Base-by-base conservation (phyloP, 352 stramenopile species). In the Globisporangium paddicum region DNA sequence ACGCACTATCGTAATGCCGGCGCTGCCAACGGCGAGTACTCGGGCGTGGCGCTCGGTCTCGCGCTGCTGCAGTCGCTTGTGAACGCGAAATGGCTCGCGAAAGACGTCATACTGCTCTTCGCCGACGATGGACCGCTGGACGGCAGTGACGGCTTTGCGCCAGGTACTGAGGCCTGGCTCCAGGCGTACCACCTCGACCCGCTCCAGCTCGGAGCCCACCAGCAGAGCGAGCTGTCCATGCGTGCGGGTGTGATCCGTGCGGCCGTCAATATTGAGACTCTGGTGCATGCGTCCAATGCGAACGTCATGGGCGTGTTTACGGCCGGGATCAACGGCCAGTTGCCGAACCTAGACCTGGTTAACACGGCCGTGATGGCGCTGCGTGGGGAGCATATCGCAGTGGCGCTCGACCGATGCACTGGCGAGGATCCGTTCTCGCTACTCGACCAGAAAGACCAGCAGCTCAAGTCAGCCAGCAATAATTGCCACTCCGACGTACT, bases 331-430 rank as follows among this genome's bases (percentile, higher is more conserved):
- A 95, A 96, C 60, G 87, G 87, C 16, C 86, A 94, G 55, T 68
- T 96, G 16, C 87, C 87, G 5, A 96, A 96, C 25, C 60, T 95
- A 25, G 87, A 96, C 67, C 78, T 95, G 6, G 74, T 96, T 25
- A 96, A 96, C 63, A 82, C 77, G 2, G 83, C 79, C 0, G 78
- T 92, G 14, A 66, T 74, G 10, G 69, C 82, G 13, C 66, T 86
- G 11, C 60, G 64, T 14, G 57, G 67, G 16, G 73, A 91, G 32
- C 58, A 73, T 14, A 74, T 90, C 38, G 62, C 72, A 5, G 69
- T 75, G 3, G 64, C 79, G 30, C 55, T 93, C 9, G 73, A 92
- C 53, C 72, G 79, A 34, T 75, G 57, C 44, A 48, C 60, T 53
- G 38, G 64, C 73, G 49, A 62, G 41, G 28, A 52, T 52, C 19